These are phyloP conservation scores for Glycine soja DNA, from an alignment of 306 rosid genomes.

Conservation along the genomic window DNA sequence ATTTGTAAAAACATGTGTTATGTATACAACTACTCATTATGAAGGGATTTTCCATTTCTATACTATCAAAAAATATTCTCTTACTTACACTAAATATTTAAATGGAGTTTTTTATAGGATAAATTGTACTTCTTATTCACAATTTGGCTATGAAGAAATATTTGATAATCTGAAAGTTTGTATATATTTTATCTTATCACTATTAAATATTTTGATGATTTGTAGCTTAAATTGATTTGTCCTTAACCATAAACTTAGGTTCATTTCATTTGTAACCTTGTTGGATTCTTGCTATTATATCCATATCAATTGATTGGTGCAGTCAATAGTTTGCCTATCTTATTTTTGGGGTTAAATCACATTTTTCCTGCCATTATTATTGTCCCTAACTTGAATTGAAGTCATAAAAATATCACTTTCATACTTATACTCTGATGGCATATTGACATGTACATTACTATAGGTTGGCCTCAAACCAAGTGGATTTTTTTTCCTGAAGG, in stretches of 20 bases:
- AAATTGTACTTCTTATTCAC: not conserved
- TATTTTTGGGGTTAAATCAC: not conserved
- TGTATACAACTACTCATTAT: not conserved
- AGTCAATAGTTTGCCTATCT: not conserved
- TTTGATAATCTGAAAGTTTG: constrained; percentile 31
- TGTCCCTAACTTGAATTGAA: too few relatives aligned
- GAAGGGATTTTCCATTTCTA: constrained; percentile 5
- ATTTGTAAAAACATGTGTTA: not conserved
- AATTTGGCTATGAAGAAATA: constrained; percentile 33
- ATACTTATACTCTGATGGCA: constrained; percentile 32
- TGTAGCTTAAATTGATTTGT: constrained; percentile 16
- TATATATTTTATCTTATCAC: not conserved
- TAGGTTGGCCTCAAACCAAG: constrained; percentile 91
- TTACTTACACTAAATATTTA: not conserved
- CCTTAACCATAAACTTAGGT: not conserved
- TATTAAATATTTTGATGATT: constrained; percentile 18
- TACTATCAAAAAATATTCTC: not conserved
- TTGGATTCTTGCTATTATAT: constrained; percentile 17
- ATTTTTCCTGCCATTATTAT: constrained; percentile 3
- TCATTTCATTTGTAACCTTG: constrained; percentile 22
- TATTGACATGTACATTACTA: constrained; percentile 41
- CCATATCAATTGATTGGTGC: constrained; percentile 9
- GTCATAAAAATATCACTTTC: constrained; percentile 6
- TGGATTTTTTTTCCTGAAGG: constrained; percentile 86
- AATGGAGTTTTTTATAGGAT: constrained; percentile 27